A percentile compares a stretch with the other conserved stretches of the same genome.
Conservation (phyloP, 2,329 filamentous ascomycete genomes). For the Chaetomium olivaceum region DNA sequence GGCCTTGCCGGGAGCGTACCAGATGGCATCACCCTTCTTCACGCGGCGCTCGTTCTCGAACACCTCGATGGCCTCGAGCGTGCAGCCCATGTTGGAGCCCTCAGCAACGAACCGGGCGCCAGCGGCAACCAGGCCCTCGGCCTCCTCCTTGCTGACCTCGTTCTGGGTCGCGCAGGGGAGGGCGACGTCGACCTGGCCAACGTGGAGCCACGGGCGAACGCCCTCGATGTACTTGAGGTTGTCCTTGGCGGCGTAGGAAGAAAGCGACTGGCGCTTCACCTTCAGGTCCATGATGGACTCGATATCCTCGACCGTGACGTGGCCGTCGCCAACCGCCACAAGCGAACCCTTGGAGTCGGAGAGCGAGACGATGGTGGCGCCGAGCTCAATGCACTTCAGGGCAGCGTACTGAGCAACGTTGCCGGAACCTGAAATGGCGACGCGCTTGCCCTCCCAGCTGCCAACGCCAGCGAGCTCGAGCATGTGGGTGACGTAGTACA, state of each 20-base stretch:
- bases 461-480: constrained; percentile 87
- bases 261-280: constrained; percentile 79
- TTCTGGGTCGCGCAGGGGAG: constrained; percentile 96
- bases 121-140: constrained; percentile 72
- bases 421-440: constrained; percentile 93
- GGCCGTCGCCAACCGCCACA: constrained; percentile 68
- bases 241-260: constrained; percentile 62
- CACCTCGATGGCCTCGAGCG: constrained; percentile 87
- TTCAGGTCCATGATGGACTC: constrained; percentile 80
- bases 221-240: constrained; percentile 83
- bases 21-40: constrained; percentile 71
- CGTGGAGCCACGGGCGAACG: constrained; percentile 87
- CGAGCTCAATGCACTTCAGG: constrained; percentile 94
- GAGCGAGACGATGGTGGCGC: constrained; percentile 86
- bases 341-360: constrained; percentile 89
- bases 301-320: constrained; percentile 79
- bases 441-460: constrained; percentile 84
- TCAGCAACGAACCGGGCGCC: constrained; percentile 88
- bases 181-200: constrained; percentile 85
- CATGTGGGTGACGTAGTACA: constrained; percentile 98
- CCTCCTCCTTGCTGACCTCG: constrained; percentile 92
- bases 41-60: constrained; percentile 79
- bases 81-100: constrained; percentile 99
- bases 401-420: constrained; percentile 98
- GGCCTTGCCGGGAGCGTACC: constrained; percentile 97